phyloP scores from a whole-genome alignment of 2,329 filamentous ascomycete species.

The Beauveria asiatica region DNA sequence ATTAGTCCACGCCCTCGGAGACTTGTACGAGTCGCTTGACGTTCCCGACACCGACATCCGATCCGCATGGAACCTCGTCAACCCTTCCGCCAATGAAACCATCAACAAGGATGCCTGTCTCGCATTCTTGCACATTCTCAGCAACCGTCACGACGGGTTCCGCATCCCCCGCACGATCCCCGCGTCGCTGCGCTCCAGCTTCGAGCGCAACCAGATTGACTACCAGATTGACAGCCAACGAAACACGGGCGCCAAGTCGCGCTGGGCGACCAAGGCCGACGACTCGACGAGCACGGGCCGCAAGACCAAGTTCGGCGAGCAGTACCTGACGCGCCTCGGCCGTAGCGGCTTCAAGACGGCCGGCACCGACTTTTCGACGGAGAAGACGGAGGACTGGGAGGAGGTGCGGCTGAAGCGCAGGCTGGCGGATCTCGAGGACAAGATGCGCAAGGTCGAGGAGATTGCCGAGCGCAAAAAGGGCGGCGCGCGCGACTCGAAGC shows the following conservation, averaged over 20 bases:
- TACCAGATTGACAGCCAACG: slow-evolving; percentile 79
- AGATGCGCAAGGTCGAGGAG: slow-evolving; percentile 74
- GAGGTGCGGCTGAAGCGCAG: slow-evolving; percentile 93
- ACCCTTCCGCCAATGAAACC: slow-evolving; percentile 70
- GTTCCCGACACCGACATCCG: slow-evolving; percentile 72
- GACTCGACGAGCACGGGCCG: slow-evolving; percentile 76
- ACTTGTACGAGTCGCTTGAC: slow-evolving; percentile 75
- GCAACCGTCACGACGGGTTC: slow-evolving; percentile 90
- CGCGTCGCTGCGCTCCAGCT: slow-evolving; percentile 79
- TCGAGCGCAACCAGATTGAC: slow-evolving; percentile 94
- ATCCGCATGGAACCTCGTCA: slow-evolving; percentile 94
- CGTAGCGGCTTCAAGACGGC: slow-evolving; percentile 71
- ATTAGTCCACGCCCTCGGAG: slow-evolving; percentile 65
- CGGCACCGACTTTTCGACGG: slow-evolving; percentile 83
- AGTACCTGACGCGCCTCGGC: slow-evolving; percentile 86
- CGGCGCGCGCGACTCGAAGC: slow-evolving; percentile 67
- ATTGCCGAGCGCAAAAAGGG: slow-evolving; percentile 56
- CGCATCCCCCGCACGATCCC: slow-evolving; percentile 88
- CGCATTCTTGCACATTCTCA: slow-evolving; percentile 93
- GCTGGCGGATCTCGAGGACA: slow-evolving; percentile 78
- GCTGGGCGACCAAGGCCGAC: slow-evolving; percentile 72
- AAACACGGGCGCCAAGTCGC: slow-evolving; percentile 49
- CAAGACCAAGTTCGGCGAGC: slow-evolving; percentile 96
- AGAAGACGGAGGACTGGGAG: slow-evolving; percentile 92
- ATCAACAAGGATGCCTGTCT: slow-evolving; percentile 94